Evolutionary conservation across 2,329 filamentous ascomycete species (phyloP), one percentile per base, ranked within the genome.

Genomic region (Aspergillus sp.): DNA sequence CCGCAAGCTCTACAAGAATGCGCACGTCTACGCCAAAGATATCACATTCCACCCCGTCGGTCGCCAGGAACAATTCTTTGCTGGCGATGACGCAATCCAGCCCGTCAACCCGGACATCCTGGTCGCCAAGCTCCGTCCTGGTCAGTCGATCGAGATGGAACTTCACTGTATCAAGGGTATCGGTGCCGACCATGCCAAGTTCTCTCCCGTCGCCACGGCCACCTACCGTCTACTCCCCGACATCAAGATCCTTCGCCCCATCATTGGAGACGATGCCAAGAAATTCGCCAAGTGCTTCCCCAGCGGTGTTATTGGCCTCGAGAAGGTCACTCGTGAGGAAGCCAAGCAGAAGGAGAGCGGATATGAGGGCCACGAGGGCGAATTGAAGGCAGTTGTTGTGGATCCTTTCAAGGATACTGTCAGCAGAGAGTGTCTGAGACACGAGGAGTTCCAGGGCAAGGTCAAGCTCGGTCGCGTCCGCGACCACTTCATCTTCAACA

Each of bases 131-230:
- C 81, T 99, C 77, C 88, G 95, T 27, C 95, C 96, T 0, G 90
- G 90, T 4, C 96, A 99, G 82, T 86, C 87, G 69, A 91, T 99
- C 70, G 85, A 91, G 71, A 82, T 97, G 63, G 88, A 90, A 67
- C 90, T 96, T 85, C 93, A 98, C 81, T 95, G 94, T 80, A 88
- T 96, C 80, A 96, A 97, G 80, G 95, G 96, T 62, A 88, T 96
- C 67, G 95, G 95, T 51, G 87, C 89, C 65, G 95, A 99, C 77
- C 95, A 99, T 77, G 90, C 95, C 69, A 99, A 99, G 78, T 99
- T 95, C 81, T 96, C 92, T 0, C 95, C 95, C 50, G 95, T 98
- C 38, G 93, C 94, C 3, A 97, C 95, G 1, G 95, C 95, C 3
- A 91, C 90, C 23, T 99, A 99, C 81, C 88, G 95, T 53, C 84